Conservation (phyloP, 2,329 filamentous ascomycete genomes). For the Aurifilum marmelostoma region DNA sequence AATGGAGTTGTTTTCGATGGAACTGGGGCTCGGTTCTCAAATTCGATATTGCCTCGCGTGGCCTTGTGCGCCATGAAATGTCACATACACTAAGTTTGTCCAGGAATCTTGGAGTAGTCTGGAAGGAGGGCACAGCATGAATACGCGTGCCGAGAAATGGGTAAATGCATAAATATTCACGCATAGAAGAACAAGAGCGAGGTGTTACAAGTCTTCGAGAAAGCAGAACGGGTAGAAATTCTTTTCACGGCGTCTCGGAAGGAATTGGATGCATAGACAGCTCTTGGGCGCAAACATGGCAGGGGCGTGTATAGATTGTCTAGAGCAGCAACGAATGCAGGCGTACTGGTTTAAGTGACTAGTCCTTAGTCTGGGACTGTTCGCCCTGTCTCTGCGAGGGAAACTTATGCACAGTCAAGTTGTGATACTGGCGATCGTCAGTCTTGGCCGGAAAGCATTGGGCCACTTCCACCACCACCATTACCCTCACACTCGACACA, state of each 20-base stretch:
- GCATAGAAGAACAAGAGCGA: constrained; percentile 19
- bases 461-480: not conserved
- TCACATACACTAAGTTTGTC: not conserved
- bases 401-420: not conserved
- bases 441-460: no score
- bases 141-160: constrained; percentile 22
- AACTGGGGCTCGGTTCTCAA: not conserved
- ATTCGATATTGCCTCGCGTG: constrained; percentile 12
- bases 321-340: not conserved
- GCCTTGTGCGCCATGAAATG: constrained; percentile 19
- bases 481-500: not conserved
- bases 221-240: not conserved
- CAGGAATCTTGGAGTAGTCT: not conserved
- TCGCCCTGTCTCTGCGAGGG: not conserved
- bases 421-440: no score
- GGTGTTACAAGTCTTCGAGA: constrained; percentile 1
- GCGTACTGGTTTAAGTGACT: not conserved
- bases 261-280: constrained; percentile 15
- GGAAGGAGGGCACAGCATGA: constrained; percentile 26
- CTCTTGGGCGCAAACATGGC: not conserved
- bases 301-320: not conserved
- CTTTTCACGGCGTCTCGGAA: constrained; percentile 22
- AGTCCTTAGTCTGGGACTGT: not conserved
- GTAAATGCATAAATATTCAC: constrained; percentile 15
- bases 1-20: constrained; percentile 24